phyloP scores from a whole-genome alignment of 129 eudicot genomes.

The Silybum marianum region DNA sequence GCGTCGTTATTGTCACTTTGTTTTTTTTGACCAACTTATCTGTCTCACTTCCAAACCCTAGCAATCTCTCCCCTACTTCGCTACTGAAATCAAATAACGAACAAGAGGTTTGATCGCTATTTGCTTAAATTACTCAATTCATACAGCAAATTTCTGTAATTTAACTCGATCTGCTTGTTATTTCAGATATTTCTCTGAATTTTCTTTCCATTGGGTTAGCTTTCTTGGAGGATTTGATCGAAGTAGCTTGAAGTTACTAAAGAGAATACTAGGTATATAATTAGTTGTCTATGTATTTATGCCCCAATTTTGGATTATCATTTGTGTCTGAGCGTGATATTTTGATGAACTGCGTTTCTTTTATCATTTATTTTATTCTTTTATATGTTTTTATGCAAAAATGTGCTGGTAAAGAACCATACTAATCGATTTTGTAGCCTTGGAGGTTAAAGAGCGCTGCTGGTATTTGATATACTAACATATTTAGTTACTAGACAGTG shows the following conservation, averaged over 20 bases:
- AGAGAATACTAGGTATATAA: constrained; percentile 15
- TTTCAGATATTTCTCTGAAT: constrained; percentile 4
- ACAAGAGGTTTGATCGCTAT: constrained; percentile 17
- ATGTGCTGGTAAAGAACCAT: not conserved
- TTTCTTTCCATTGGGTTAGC: not conserved
- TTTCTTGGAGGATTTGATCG: constrained; percentile 12
- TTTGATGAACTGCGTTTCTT: constrained; percentile 4
- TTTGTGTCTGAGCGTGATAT: constrained; percentile 7
- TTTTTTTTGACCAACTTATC: constrained; percentile 18
- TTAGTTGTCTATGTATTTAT: not conserved
- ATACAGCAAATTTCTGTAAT: not conserved
- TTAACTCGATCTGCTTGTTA: constrained; percentile 25
- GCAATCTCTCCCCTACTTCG: constrained; percentile 10
- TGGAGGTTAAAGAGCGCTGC: not conserved
- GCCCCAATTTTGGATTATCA: constrained; percentile 6
- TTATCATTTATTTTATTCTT: not conserved
- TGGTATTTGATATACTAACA: not conserved
- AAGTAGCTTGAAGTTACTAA: constrained; percentile 12
- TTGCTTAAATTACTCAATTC: constrained; percentile 1
- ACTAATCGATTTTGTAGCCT: not conserved
- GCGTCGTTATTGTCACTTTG: constrained; percentile 19
- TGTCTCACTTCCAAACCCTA: constrained; percentile 32
- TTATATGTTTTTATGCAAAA: constrained; percentile 9
- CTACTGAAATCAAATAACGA: not conserved
- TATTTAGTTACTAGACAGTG: not conserved